A percentile compares a stretch with the other conserved stretches of the same genome.
These are phyloP conservation scores for Apiospora phragmitis DNA, from an alignment of 2,329 filamentous ascomycete genomes.

Conservation along the genomic window DNA sequence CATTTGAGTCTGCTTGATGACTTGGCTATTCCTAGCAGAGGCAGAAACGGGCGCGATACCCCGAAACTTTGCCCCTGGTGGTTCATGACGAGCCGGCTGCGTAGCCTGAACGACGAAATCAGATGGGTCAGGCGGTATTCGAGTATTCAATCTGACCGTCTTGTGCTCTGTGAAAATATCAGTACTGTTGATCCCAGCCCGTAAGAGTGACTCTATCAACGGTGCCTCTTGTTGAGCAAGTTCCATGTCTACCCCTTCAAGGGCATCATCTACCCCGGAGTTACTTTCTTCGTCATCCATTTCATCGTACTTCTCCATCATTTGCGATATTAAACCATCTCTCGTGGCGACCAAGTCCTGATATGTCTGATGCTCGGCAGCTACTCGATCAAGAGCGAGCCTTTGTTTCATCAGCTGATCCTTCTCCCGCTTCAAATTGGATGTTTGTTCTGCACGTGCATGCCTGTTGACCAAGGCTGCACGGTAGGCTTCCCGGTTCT, in stretches of 20 bases:
- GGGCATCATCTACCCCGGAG: conserved; percentile 48
- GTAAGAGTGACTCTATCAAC: conserved; percentile 42
- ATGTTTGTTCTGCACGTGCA: conserved; percentile 40
- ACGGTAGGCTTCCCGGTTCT: conserved; percentile 50
- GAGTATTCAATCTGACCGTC: conserved; percentile 26
- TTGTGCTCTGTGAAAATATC: conserved; percentile 34
- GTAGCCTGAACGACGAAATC: conserved; percentile 45
- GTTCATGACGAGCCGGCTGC: conserved; percentile 36
- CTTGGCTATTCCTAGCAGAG: conserved; percentile 38
- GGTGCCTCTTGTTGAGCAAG: conserved; percentile 44
- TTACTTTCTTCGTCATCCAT: conserved; percentile 56
- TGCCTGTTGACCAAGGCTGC: conserved; percentile 48
- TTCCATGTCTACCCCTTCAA: conserved; percentile 28
- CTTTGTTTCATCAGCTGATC: conserved; percentile 48
- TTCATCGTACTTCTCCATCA: conserved; percentile 52
- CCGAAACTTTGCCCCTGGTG: conserved; percentile 30
- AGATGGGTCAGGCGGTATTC: conserved; percentile 22
- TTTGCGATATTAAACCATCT: conserved; percentile 46
- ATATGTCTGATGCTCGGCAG: conserved; percentile 43
- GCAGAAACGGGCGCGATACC: conserved; percentile 26
- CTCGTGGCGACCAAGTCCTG: conserved; percentile 42
- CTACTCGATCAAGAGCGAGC: conserved; percentile 42
- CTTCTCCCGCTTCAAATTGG: conserved; percentile 50
- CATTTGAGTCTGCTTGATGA: conserved; percentile 54
- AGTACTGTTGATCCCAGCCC: conserved; percentile 47